phyloP scores from a whole-genome alignment of 2,329 filamentous ascomycete genomes.

The Cytospora mali region DNA sequence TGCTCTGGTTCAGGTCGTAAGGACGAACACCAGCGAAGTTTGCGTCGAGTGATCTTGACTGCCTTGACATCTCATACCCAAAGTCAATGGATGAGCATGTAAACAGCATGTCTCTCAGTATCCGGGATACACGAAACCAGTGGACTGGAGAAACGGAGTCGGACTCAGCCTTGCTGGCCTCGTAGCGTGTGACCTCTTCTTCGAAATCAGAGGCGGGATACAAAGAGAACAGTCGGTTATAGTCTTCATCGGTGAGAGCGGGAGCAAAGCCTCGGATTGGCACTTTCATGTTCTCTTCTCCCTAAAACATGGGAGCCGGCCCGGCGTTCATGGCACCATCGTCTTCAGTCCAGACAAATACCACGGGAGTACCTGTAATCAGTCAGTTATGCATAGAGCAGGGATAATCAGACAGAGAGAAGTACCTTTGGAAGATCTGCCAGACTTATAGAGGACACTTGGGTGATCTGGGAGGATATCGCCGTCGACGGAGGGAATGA shows the following conservation, averaged over 20 bases:
- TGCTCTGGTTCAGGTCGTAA: conserved; percentile 37
- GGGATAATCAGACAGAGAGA: not conserved
- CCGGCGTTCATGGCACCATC: conserved; percentile 35
- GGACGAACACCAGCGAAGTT: conserved; percentile 30
- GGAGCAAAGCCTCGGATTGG: conserved; percentile 31
- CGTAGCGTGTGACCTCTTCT: conserved; percentile 30
- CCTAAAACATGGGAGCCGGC: conserved; percentile 30
- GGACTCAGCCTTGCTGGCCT: conserved; percentile 26
- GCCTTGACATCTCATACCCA: conserved; percentile 26
- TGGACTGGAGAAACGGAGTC: conserved; percentile 32
- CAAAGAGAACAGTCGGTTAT: conserved; percentile 32
- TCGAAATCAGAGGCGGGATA: conserved; percentile 35
- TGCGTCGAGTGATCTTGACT: conserved; percentile 15
- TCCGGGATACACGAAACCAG: conserved; percentile 32
- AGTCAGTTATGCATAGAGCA: conserved; percentile 30
- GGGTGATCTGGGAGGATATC: conserved; percentile 36
- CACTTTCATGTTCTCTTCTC: conserved; percentile 33
- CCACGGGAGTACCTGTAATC: conserved; percentile 30
- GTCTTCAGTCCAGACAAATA: conserved; percentile 36
- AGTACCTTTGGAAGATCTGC: conserved; percentile 29
- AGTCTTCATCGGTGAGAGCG: conserved; percentile 33
- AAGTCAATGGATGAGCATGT: conserved; percentile 33
- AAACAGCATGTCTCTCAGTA: conserved; percentile 33
- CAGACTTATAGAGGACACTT: conserved; percentile 31
- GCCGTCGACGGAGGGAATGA: conserved; percentile 36